These are phyloP conservation scores for Pinus taeda DNA, from an alignment of 75 land plant genomes.

Conservation along the genomic window DNA sequence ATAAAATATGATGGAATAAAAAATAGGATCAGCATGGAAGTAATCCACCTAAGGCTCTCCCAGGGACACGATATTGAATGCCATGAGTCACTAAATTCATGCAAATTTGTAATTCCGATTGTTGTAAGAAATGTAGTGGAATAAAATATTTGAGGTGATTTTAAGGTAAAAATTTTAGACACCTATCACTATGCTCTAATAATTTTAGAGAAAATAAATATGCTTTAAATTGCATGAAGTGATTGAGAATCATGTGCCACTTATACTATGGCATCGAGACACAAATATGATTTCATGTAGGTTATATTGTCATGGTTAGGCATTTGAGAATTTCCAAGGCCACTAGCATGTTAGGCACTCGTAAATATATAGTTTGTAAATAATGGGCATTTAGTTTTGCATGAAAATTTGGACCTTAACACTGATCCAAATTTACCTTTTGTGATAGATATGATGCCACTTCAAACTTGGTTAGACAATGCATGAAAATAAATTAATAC, in stretches of 20 bases:
- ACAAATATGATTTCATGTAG: too few relatives aligned
- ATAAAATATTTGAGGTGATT: conserved; percentile 51
- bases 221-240: neutral
- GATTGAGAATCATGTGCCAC: neutral
- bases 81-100: conserved; percentile 60
- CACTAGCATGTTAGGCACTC: neutral
- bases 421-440: neutral
- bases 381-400: neutral
- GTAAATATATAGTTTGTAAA: neutral
- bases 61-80: conserved; percentile 91
- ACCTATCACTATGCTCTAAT: neutral
- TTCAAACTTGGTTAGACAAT: neutral
- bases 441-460: neutral
- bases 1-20: conserved; percentile 67
- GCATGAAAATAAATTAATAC: neutral
- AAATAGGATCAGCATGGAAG: conserved; percentile 58
- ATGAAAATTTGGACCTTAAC: neutral
- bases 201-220: neutral
- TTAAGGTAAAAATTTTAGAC: conserved; percentile 16
- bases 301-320: neutral
- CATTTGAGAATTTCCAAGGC: neutral
- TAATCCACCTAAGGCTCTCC: conserved; percentile 62
- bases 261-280: neutral
- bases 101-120: conserved; percentile 53
- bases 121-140: conserved; percentile 81